Evolutionary conservation across 495 filamentous ascomycete species (phyloP).

Genomic region (Penicillium maclennaniae): DNA sequence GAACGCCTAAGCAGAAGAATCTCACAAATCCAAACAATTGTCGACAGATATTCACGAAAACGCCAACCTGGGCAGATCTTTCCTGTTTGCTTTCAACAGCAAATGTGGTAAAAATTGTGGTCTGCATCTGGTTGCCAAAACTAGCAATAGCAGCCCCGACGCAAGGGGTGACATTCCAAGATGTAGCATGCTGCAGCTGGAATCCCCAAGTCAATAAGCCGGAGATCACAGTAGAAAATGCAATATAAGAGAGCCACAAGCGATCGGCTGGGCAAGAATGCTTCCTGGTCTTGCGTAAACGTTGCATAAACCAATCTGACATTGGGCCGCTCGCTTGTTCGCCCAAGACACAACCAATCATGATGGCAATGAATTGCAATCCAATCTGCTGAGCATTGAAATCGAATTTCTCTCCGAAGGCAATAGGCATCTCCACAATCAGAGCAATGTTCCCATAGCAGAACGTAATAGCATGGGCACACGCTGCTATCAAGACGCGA

Average conservation of each 20-base stretch:
- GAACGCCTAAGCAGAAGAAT: neutral
- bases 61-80: constrained; percentile 24
- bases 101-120: constrained; percentile 30
- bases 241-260: constrained; percentile 34
- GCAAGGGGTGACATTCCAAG: constrained; percentile 33
- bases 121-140: constrained; percentile 35
- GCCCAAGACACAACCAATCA: constrained; percentile 33
- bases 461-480: constrained; percentile 29
- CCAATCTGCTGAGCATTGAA: constrained; percentile 34
- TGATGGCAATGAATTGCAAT: constrained; percentile 34
- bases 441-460: constrained; percentile 30
- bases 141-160: constrained; percentile 32
- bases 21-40: constrained; percentile 37
- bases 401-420: constrained; percentile 29
- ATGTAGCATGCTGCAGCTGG: constrained; percentile 22
- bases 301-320: constrained; percentile 27
- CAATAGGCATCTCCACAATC: constrained; percentile 32
- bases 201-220: constrained; percentile 32
- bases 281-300: constrained; percentile 11
- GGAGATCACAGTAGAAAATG: constrained; percentile 19
- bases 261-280: constrained; percentile 25
- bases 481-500: constrained; percentile 23
- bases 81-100: constrained; percentile 30
- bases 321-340: constrained; percentile 33
- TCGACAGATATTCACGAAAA: constrained; percentile 30